Conservation (phyloP, 2,329 filamentous ascomycete species). For the Fusarium sterilihyphosum region DNA sequence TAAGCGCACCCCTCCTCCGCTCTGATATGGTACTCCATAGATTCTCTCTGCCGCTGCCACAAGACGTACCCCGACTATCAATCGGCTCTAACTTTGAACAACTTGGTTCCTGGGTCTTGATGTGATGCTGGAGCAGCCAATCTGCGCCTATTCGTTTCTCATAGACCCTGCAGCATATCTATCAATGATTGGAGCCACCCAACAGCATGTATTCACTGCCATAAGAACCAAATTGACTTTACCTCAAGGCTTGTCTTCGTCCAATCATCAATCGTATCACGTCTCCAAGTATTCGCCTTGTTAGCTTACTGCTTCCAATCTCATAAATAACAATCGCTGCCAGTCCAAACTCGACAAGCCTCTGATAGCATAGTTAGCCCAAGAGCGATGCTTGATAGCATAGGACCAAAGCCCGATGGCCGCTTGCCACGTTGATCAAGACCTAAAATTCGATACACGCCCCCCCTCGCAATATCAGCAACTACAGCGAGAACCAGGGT, state of each 20-base stretch:
- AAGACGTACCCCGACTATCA: constrained; percentile 38
- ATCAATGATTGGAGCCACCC: constrained; percentile 15
- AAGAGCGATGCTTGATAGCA: constrained; percentile 8
- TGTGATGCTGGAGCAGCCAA: constrained; percentile 32
- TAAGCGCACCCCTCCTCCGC: constrained; percentile 23
- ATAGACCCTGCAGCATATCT: constrained; percentile 42
- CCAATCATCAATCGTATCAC: background rate
- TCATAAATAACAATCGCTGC: background rate
- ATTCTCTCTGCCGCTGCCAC: constrained; percentile 29
- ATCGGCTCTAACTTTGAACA: constrained; percentile 19
- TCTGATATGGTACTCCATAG: constrained; percentile 8
- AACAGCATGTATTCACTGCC: background rate
- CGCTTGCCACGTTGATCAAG: constrained; percentile 50
- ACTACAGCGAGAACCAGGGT: constrained; percentile 29
- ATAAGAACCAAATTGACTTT: background rate
- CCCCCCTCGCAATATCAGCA: constrained; percentile 32
- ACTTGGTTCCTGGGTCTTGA: constrained; percentile 41
- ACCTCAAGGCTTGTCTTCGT: background rate
- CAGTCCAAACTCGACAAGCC: background rate
- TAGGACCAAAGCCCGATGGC: constrained; percentile 30
- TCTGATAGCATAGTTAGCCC: background rate
- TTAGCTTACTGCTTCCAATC: background rate
- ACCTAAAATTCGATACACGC: constrained; percentile 36
- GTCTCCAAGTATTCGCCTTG: background rate
- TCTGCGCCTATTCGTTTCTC: constrained; percentile 18